phyloP scores from a whole-genome alignment of 1,284 basidiomycete genomes.

The Rhodotorula sp. region DNA sequence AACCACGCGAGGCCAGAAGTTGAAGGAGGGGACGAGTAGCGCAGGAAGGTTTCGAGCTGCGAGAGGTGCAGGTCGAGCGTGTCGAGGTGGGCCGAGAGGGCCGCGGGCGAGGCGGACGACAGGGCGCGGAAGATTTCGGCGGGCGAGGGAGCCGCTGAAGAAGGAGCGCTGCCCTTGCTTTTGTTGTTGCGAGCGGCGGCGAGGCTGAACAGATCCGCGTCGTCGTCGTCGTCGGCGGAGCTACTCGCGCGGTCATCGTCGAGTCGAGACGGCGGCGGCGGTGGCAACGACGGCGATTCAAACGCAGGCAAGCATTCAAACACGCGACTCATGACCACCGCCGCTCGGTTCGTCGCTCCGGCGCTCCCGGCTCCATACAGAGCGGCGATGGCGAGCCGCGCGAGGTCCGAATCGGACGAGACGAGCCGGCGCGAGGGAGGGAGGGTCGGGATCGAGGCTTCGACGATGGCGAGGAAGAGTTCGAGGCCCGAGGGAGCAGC shows the following conservation, averaged over 20 bases:
- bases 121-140: slow-evolving; percentile 63
- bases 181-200: neutral
- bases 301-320: slow-evolving; percentile 90
- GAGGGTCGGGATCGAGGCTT: slow-evolving; percentile 83
- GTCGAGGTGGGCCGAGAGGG: slow-evolving; percentile 77
- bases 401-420: slow-evolving; percentile 75
- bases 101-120: slow-evolving; percentile 50
- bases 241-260: neutral
- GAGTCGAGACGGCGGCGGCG: neutral
- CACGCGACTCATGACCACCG: slow-evolving; percentile 82
- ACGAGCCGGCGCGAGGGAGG: slow-evolving; percentile 67
- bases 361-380: slow-evolving; percentile 64
- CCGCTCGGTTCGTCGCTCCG: slow-evolving; percentile 55
- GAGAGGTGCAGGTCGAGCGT: slow-evolving; percentile 90
- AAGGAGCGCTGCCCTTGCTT: neutral
- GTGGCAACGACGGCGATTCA: slow-evolving; percentile 7
- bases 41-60: slow-evolving; percentile 79
- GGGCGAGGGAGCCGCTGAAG: slow-evolving; percentile 58
- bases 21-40: slow-evolving; percentile 77
- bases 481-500: slow-evolving; percentile 54
- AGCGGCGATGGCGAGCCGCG: slow-evolving; percentile 76
- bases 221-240: neutral
- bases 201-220: slow-evolving; percentile 20
- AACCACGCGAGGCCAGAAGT: slow-evolving; percentile 65
- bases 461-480: slow-evolving; percentile 71